Conservation (phyloP, 768 basidiomycete genomes). For the Pulveroboletus sp. region DNA sequence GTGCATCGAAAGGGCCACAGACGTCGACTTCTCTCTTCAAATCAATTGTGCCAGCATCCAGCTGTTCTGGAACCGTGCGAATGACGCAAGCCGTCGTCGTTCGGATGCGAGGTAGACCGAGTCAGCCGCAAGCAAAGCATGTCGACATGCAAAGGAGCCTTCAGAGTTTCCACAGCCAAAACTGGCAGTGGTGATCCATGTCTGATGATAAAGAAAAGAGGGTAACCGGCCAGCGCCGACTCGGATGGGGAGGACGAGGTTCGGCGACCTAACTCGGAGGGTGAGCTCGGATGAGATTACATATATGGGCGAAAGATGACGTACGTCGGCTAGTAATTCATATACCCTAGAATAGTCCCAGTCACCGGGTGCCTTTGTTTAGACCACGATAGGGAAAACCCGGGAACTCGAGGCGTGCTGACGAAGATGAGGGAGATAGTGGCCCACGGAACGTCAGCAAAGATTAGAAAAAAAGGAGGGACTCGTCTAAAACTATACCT, state of each 20-base stretch:
- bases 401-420: constrained; percentile 44
- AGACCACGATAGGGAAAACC: background rate
- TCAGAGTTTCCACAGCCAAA: too few relatives aligned
- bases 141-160: too few relatives aligned
- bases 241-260: constrained; percentile 41
- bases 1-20: too few relatives aligned
- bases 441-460: too few relatives aligned
- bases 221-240: constrained; percentile 49
- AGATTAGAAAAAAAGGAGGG: too few relatives aligned
- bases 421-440: constrained; percentile 55
- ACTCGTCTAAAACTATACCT: constrained; percentile 30
- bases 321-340: constrained; percentile 23
- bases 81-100: too few relatives aligned
- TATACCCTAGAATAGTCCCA: constrained; percentile 16
- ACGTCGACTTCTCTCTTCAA: too few relatives aligned
- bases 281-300: background rate
- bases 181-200: too few relatives aligned
- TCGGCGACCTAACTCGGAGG: constrained; percentile 40
- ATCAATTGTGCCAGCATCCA: too few relatives aligned
- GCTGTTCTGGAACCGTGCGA: too few relatives aligned
- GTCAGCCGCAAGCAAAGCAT: too few relatives aligned
- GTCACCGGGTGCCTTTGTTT: constrained; percentile 7
- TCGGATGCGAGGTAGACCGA: too few relatives aligned
- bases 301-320: background rate
- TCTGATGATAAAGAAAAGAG: background rate